Evolutionary conservation across 2,329 filamentous ascomycete genomes (phyloP), one percentile per base, ranked within the genome.

Genomic region (Arachnomyces sp.): DNA sequence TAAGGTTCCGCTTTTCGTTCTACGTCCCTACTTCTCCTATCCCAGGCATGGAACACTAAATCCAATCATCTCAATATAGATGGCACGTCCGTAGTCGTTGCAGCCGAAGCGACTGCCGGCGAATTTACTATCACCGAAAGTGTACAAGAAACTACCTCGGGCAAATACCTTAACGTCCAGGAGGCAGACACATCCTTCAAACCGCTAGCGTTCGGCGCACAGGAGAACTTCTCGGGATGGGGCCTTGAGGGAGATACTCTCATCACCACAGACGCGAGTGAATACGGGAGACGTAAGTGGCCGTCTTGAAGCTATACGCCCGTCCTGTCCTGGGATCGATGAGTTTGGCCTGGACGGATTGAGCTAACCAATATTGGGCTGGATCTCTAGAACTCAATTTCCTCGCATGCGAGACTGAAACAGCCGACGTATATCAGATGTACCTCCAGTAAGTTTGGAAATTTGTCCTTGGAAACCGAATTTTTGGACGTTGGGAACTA

Each of bases 121-220:
- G 68, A 65, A 44, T 75, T 73, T 54, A 64, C 65, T 44, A 72
- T 76, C 49, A 65, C 54, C 16, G 58, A 60, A 9, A 68, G 68
- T 15, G 74, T 75, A 48, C 65, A 68, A 59, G 69, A 64, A 49
- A 62, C 63, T 44, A 73, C 71, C 46, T 68, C 68, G 25, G 65
- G 59, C 42, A 43, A 60, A 39, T 75, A 67, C 49, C 59, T 76
- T 34, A 73, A 73, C 48, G 65, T 75, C 25, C 60, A 61, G 30
- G 57, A 50, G 17, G 65, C 66, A 38, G 58, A 51, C 36, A 29
- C 17, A 13, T 72, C 67, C 34, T 76, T 74, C 56, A 73, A 74
- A 56, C 67, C 68, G n/a, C 57, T 76, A 25, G 62, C 58, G 4
- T 71, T 75, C 46, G 61, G 59, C 16, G 51, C 57, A 9, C 58